Evolutionary conservation across 1,139 yeast species (phyloP), one percentile per base, ranked within the genome.

Genomic region (Scheffersomyces quercinus): DNA sequence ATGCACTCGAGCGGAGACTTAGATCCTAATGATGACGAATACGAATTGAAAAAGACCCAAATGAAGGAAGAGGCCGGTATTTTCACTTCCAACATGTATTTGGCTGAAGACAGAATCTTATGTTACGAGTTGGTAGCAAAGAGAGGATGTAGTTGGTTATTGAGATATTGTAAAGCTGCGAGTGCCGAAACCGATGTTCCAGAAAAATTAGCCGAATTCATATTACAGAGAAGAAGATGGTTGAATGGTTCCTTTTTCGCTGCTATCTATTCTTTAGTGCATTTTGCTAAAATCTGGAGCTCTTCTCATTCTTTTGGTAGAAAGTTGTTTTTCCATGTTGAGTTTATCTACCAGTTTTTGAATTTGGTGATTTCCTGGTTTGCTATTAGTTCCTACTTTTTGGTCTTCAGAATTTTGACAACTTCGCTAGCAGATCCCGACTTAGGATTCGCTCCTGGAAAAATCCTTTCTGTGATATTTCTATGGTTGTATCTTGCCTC

Each of bases 401-500:
- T 88, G 53, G 93, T 90, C 11, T 88, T 88, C 64, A 79, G 88
- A 54, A 87, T 88, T 46, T 75, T 88, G 60, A 85, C 93, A 1
- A 75, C 84, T 30, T 82, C 90, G 3, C 72, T 88, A 39, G 82
- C 85, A 13, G 80, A 79, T 44, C 46, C 78, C 1, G 73, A 73
- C 37, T 68, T 75, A 38, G 65, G 69, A n/a, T 78, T 80, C 58
- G 79, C 82, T 1, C 93, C 90, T 0, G 95, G 97, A 29, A 82
- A 82, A 45, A 74, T 86, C 5, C 71, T 93, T 29, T 83, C 95
- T 3, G 93, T 88, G 7, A 76, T 91, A 1, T 86, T 93, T 59
- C 67, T 91, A 13, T 93, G 98, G 97, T 68, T 93, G 31, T 93
- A 93, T 59, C 75, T 89, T 44, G 88, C 93, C 2, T 88, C 96